phyloP scores from a whole-genome alignment of 2,329 filamentous ascomycete species.

The Epichloe brachyelytri region DNA sequence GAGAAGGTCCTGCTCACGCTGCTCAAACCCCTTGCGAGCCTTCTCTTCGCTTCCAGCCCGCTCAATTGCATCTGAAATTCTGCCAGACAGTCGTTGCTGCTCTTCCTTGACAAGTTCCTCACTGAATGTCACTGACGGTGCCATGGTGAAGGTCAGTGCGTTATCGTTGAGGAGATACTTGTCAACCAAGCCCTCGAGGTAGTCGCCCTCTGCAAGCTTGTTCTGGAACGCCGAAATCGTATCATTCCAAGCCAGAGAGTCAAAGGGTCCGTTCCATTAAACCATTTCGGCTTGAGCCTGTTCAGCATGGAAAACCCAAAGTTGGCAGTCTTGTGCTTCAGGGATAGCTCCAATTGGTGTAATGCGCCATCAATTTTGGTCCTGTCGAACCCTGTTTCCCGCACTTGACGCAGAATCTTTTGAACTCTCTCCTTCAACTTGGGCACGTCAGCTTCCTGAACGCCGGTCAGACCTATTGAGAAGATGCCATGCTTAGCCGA shows the following conservation, averaged over 20 bases:
- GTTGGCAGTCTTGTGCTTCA: conserved; percentile 93
- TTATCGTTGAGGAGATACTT: conserved; percentile 85
- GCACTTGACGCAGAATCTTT: conserved; percentile 56
- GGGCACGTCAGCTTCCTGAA: conserved; percentile 64
- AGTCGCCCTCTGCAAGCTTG: conserved; percentile 60
- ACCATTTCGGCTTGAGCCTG: conserved; percentile 83
- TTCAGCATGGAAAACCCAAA: conserved; percentile 90
- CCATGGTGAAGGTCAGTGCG: conserved; percentile 88
- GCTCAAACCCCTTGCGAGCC: conserved; percentile 58
- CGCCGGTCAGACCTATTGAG: conserved; percentile 83
- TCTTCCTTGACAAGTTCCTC: conserved; percentile 68
- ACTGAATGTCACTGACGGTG: conserved; percentile 63
- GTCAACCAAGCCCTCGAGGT: conserved; percentile 73
- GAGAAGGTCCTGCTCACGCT: conserved; percentile 68
- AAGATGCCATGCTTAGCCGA: conserved; percentile 70
- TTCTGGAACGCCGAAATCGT: conserved; percentile 72
- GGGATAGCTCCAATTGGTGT: conserved; percentile 80
- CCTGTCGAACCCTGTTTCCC: conserved; percentile 69
- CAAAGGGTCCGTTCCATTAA: conserved; percentile 86
- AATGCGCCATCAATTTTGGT: conserved; percentile 88
- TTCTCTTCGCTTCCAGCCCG: conserved; percentile 58
- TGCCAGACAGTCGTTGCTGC: conserved; percentile 55
- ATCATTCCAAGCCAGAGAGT: conserved; percentile 83
- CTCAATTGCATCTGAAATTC: conserved; percentile 58
- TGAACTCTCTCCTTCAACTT: conserved; percentile 65